phyloP scores from a whole-genome alignment of 257 asterid genomes.

The Solanum appendiculatum region DNA sequence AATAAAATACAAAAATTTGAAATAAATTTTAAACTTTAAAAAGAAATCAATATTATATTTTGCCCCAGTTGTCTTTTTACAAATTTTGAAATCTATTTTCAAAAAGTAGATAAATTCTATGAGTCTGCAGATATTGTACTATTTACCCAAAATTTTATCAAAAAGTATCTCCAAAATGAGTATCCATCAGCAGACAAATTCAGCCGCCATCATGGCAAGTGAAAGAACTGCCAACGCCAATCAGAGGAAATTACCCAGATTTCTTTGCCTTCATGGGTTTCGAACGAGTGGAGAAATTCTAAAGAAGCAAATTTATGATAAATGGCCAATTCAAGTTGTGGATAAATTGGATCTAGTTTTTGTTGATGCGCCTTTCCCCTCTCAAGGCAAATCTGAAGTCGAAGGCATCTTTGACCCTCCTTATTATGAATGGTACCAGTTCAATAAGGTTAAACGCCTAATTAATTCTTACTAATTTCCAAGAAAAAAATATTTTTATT shows the following conservation, averaged over 20 bases:
- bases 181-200: not conserved
- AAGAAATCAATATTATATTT: not conserved
- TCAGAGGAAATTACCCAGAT: conserved; percentile 38
- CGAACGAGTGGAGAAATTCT: conserved; percentile 77
- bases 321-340: conserved; percentile 66
- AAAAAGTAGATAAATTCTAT: not conserved
- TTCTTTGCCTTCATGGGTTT: conserved; percentile 85
- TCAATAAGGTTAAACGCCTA: conserved; percentile 46
- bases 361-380: conserved; percentile 70
- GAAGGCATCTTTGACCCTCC: conserved; percentile 96
- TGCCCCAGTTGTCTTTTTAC: not conserved
- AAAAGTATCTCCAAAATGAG: not conserved
- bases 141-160: not conserved
- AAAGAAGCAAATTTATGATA: conserved; percentile 51
- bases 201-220: not conserved
- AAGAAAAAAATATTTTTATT: not conserved
- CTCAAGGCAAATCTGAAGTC: conserved; percentile 73
- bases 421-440: conserved; percentile 90
- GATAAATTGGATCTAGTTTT: conserved; percentile 68
- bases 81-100: not conserved
- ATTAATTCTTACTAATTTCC: not conserved
- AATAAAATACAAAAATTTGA: too few species aligned
- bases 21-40: too few species aligned
- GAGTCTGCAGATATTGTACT: not conserved
- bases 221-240: not conserved